phyloP scores from a whole-genome alignment of 805 yeast species.

The Metschnikowia shivogae region DNA sequence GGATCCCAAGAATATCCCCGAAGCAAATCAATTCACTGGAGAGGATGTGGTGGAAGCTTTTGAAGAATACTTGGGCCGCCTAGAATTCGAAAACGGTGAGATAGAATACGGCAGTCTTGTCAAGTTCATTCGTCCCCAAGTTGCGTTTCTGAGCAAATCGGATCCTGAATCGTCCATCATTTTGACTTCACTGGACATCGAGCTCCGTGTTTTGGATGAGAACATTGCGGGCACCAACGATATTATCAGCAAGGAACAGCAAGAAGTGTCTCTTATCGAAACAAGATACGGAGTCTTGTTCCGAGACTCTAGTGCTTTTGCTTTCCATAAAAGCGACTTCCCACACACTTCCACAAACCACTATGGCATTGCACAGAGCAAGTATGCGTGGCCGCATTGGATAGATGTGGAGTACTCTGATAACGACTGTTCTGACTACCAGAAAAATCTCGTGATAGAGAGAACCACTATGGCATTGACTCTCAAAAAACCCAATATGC shows the following conservation, averaged over 20 bases:
- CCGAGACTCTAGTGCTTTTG: constrained; percentile 53
- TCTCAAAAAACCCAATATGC: constrained; percentile 47
- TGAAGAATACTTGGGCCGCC: constrained; percentile 47
- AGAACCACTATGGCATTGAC: constrained; percentile 40
- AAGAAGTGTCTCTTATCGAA: constrained; percentile 44
- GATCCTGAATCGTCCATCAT: constrained; percentile 48
- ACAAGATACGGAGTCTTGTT: constrained; percentile 53
- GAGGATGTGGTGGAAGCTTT: constrained; percentile 43
- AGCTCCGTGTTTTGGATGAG: constrained; percentile 46
- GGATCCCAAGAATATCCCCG: constrained; percentile 3
- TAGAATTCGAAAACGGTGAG: constrained; percentile 38
- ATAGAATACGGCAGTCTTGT: constrained; percentile 57
- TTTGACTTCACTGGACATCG: constrained; percentile 56
- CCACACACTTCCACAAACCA: constrained; percentile 6
- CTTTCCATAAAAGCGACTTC: constrained; percentile 37
- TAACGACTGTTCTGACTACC: constrained; percentile 21
- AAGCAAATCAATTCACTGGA: constrained; percentile 18
- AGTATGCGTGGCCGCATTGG: constrained; percentile 17
- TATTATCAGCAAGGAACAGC: constrained; percentile 30
- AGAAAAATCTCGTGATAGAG: constrained; percentile 32
- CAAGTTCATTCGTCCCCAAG: constrained; percentile 74
- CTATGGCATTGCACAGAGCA: constrained; percentile 2
- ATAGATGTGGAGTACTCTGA: constrained; percentile 21
- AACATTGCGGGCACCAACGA: constrained; percentile 40
- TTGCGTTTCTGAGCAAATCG: constrained; percentile 54